These are phyloP conservation scores for Lachancea dasiensis DNA, from an alignment of 805 yeast species.

Conservation along the genomic window DNA sequence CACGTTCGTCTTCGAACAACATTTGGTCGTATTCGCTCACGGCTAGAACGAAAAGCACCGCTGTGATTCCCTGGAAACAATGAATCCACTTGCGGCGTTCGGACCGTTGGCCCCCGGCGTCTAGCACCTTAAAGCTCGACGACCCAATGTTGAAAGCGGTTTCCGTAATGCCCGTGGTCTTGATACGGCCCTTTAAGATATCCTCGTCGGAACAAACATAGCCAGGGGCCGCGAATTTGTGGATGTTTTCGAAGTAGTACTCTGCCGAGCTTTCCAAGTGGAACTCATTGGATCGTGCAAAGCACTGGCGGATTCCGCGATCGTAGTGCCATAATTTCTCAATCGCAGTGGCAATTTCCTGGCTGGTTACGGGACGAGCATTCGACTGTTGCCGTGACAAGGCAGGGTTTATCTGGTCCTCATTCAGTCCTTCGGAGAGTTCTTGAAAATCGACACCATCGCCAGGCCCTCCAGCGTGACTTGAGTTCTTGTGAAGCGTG, in stretches of 20 bases:
- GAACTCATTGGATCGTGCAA: conserved; percentile 60
- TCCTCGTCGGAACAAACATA: conserved; percentile 77
- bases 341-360: conserved; percentile 69
- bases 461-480: conserved; percentile 19
- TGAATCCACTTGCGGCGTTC: conserved; percentile 94
- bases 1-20: conserved; percentile 82
- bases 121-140: conserved; percentile 68
- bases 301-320: conserved; percentile 56
- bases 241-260: conserved; percentile 73
- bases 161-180: conserved; percentile 94
- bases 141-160: conserved; percentile 66
- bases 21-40: conserved; percentile 89
- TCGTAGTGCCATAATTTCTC: conserved; percentile 63
- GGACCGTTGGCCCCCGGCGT: conserved; percentile 94
- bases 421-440: conserved; percentile 23
- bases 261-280: conserved; percentile 80
- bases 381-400: conserved; percentile 15
- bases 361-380: conserved; percentile 28
- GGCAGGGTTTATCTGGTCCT: conserved; percentile 18
- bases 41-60: conserved; percentile 82
- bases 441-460: conserved; percentile 17
- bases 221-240: conserved; percentile 53
- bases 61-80: conserved; percentile 84
- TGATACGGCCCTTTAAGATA: conserved; percentile 82
- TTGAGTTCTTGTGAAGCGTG: too few species aligned